Evolutionary conservation across 345 rosid genomes (phyloP).

Genomic region (Gynandropsis gynandra): DNA sequence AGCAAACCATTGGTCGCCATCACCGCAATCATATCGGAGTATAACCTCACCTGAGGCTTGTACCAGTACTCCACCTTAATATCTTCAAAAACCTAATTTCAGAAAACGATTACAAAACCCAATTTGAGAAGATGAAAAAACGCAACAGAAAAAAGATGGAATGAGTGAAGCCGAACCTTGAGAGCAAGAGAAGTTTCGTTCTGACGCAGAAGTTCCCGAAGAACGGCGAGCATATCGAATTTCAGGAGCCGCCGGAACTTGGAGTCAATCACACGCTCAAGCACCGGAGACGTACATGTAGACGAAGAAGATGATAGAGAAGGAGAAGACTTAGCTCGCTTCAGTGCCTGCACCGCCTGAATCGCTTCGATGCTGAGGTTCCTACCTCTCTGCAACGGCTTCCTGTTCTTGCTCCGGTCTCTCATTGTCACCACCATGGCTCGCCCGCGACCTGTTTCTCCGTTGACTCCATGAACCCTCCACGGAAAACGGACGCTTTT

Average conservation of each 20-base stretch:
- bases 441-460: constrained; percentile 3
- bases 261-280: constrained; percentile 37
- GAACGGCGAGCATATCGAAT: constrained; percentile 77
- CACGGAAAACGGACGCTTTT: too few species aligned
- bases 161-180: constrained; percentile 30
- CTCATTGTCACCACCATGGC: constrained; percentile 39
- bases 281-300: constrained; percentile 11
- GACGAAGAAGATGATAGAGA: constrained; percentile 6
- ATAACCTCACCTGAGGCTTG: constrained; percentile 48
- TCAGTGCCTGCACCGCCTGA: constrained; percentile 65
- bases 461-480: too few species aligned
- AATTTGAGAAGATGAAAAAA: neutral
- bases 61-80: constrained; percentile 67
- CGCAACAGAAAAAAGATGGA: neutral
- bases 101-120: neutral
- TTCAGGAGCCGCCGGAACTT: constrained; percentile 63
- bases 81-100: constrained; percentile 57
- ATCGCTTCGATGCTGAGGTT: constrained; percentile 81
- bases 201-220: constrained; percentile 71
- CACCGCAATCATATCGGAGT: constrained; percentile 48
- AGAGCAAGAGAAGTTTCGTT: constrained; percentile 55
- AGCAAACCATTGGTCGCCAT: constrained; percentile 46
- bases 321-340: constrained; percentile 42
- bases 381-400: constrained; percentile 71
- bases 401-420: constrained; percentile 65